These are phyloP conservation scores for Fusarium equiseti DNA, from an alignment of 2,329 filamentous ascomycete species.

Conservation along the genomic window DNA sequence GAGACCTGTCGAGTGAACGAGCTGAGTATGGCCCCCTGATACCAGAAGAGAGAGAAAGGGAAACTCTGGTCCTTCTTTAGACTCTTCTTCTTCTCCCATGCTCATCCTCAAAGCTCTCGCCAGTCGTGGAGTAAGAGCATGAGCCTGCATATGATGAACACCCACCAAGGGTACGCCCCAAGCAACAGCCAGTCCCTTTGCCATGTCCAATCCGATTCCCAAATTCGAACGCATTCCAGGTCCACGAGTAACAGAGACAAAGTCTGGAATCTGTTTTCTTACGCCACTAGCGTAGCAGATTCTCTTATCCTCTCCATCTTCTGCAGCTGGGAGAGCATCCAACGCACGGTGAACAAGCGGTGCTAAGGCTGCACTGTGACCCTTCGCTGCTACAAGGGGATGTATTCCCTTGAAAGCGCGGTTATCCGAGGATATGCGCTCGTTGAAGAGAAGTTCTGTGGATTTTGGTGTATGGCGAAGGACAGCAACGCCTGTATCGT, in stretches of 20 bases:
- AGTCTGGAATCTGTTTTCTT: constrained; percentile 71
- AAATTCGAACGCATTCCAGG: constrained; percentile 89
- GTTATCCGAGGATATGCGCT: constrained; percentile 85
- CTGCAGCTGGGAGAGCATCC: constrained; percentile 58
- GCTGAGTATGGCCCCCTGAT: constrained; percentile 91
- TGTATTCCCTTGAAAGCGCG: constrained; percentile 81
- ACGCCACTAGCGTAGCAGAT: constrained; percentile 34
- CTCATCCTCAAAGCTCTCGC: constrained; percentile 68
- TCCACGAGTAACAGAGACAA: constrained; percentile 89
- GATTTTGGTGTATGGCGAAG: constrained; percentile 67
- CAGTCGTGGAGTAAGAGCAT: constrained; percentile 88
- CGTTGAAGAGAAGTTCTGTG: constrained; percentile 79
- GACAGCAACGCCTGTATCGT: constrained; percentile 91
- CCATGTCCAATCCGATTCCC: constrained; percentile 81
- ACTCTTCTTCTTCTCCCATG: constrained; percentile 24
- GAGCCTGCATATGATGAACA: constrained; percentile 97
- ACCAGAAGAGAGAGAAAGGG: constrained; percentile 91
- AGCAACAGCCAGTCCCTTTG: constrained; percentile 87
- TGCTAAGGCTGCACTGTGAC: constrained; percentile 79
- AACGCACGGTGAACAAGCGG: constrained; percentile 75
- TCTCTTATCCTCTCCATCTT: constrained; percentile 1
- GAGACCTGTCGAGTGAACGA: constrained; percentile 79
- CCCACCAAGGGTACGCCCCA: constrained; percentile 87
- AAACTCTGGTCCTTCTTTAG: constrained; percentile 66
- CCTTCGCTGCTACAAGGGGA: constrained; percentile 78